These are phyloP conservation scores for Aspergillus bridgeri DNA, from an alignment of 495 filamentous ascomycete genomes.

Conservation along the genomic window DNA sequence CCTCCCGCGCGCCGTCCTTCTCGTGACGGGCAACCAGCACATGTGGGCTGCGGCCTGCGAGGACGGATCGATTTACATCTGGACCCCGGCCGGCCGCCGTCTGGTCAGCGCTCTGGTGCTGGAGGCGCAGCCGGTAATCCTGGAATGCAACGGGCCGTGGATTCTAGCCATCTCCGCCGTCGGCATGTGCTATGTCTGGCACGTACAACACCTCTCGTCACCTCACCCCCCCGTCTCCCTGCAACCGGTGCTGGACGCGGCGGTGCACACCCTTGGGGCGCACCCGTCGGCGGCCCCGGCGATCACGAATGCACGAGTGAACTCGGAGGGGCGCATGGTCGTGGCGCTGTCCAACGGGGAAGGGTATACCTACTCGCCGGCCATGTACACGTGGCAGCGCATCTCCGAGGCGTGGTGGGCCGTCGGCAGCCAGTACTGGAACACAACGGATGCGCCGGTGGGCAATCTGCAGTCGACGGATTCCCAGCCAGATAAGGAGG, in stretches of 20 bases:
- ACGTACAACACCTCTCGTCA: conserved; percentile 76
- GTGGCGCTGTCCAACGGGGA: conserved; percentile 89
- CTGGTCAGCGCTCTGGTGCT: conserved; percentile 78
- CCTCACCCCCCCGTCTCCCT: conserved; percentile 89
- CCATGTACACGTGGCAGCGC: conserved; percentile 89
- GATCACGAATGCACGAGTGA: conserved; percentile 85
- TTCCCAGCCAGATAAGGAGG: conserved; percentile 46
- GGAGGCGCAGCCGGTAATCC: conserved; percentile 89
- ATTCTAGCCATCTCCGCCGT: conserved; percentile 83
- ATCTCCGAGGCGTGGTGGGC: conserved; percentile 97
- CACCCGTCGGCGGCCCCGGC: conserved; percentile 71
- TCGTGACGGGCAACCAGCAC: conserved; percentile 81
- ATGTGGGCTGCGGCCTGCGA: conserved; percentile 94
- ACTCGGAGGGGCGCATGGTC: conserved; percentile 77
- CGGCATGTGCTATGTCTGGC: conserved; percentile 91
- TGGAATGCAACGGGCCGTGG: conserved; percentile 87
- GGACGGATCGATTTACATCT: conserved; percentile 87
- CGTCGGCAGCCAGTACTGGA: conserved; percentile 97
- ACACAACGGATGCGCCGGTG: conserved; percentile 82
- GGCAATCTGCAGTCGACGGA: conserved; percentile 72
- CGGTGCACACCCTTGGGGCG: conserved; percentile 62
- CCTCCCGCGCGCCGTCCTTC: conserved; percentile 74
- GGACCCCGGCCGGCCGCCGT: conserved; percentile 91
- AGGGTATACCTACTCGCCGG: conserved; percentile 79
- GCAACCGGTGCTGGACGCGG: conserved; percentile 85